Evolutionary conservation across 2,329 filamentous ascomycete species (phyloP), one percentile per base, ranked within the genome.

Genomic region (Nothopassalora personata): DNA sequence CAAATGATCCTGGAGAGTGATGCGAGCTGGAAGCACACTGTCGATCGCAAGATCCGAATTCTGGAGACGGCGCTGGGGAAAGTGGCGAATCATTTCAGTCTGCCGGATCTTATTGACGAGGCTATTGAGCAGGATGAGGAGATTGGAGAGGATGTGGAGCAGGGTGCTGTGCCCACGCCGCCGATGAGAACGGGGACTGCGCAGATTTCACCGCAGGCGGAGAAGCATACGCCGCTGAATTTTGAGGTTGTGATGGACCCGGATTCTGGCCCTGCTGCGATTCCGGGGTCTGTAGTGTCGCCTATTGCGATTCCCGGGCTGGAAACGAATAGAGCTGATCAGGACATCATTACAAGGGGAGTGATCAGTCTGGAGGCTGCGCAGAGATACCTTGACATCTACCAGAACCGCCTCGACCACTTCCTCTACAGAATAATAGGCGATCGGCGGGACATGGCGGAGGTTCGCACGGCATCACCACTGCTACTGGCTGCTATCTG

Each of bases 1-100:
- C 74, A 77, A 58, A 77, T 75, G 70, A 64, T 77, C 39, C 63
- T 78, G 27, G 75, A 77, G 57, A 70, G 70, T 43, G 75, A 77
- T 64, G 71, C 68, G 23, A 66, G 66, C 67, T 79, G 76, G 76
- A 78, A 77, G 65, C 67, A 71, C 2, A 60, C 67, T 9, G 70
- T 77, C 39, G 71, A 73, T 18, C 65, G 69, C 48, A 76, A 75
- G 54, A 67, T 78, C 4, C 68, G 66, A 19, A 64, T 61, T 3
- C 65, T 77, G 15, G 75, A 78, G 66, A 64, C 68, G 11, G 70
- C 71, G 2, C 67, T 77, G 19, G 61, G 64, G 33, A 70, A 68
- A 27, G 66, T 68, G 11, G 64, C 59, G 1, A 58, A 57, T 27
- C 64, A 67, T 60, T 31, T 68, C 2, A 60, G 62, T 8, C 19